Evolutionary conservation across 2,329 filamentous ascomycete genomes (phyloP), one percentile per base, ranked within the genome.

Genomic region (Botrytis hyacinthi): DNA sequence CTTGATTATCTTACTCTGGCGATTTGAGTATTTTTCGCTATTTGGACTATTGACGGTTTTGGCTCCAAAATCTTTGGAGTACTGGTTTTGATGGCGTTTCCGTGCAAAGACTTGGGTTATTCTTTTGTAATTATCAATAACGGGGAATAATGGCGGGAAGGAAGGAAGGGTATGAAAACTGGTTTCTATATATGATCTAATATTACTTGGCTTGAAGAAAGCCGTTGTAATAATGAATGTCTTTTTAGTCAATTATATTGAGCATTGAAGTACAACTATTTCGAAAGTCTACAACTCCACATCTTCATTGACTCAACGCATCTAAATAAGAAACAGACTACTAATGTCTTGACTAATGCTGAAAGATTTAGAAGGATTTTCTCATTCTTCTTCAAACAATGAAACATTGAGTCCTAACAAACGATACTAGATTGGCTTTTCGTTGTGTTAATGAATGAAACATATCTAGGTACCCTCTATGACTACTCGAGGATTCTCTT

Each of bases 1-100:
- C 71, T 72, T 74, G 61, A 66, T 72, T 59, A 61, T 59, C 37
- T 54, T 74, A 72, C 62, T 51, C 40, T 32, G 69, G 60, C 69
- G 35, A 46, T n/a, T 70, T 70, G 57, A 68, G 66, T 63, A 63
- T 63, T 46, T 9, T 63, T 46, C 51, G 8, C 40, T 29, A 29
- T 6, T 68, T 68, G 68, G 69, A 29, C 20, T 73, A 63, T 70
- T 70, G 40, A 54, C 6, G 46, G 16, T 44, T 73, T 73, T 70
- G 66, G 66, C 32, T 59, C 61, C 62, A 57, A 42, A 22, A 40
- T 69, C 35, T 66, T 73, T 70, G 61, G 65, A 51, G 37, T 60
- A 60, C 18, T 48, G 35, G 22, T 26, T 68, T 69, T 48, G 62
- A 59, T 40, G 71, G 71, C 63, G 62, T 69, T 59, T 70, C n/a